Base-by-base conservation (phyloP, 2,329 filamentous ascomycete genomes). In the Monilinia polystroma region DNA sequence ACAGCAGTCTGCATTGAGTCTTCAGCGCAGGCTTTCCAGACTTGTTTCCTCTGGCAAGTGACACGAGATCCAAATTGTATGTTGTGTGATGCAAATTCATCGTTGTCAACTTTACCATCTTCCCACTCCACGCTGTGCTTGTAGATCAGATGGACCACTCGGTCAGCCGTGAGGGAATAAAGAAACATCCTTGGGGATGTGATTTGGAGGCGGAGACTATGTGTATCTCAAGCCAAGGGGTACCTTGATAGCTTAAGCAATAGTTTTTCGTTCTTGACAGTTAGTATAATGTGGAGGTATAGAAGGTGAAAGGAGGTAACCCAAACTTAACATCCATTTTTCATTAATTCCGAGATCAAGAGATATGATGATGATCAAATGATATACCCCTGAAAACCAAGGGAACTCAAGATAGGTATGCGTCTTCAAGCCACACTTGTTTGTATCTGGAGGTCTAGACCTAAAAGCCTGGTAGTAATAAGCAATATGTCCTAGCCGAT, bases 71-170 rank as follows among this genome's bases (percentile, higher is more conserved):
- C 53, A 58, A 51, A 56, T 5, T 49, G 18, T 58, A 23, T 65
- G 7, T 11, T n/a, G 52, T 35, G 52, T 47, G n/a, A 20, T 47
- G 32, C n/a, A 65, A 23, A 38, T 20, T 51, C 58, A 62, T 62
- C 58, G 58, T 26, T 62, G 45, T 62, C n/a, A 62, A 62, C 32
- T 62, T 62, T 62, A 62, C 58, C 58, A 62, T 52, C 58, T 62
- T 51, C 51, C 12, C 12, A 62, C 51, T 32, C 45, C 45, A 62
- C 58, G 58, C 45, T 62, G 45, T 62, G 45, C 23, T 35, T 62
- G n/a, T 62, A 62, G 58, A 62, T 62, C 29, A 62, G 29, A 51
- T 51, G 58, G 45, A 51, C 32, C 45, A 35, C 58, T 51, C 35
- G 58, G 32, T 62, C 58, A 62, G n/a, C 45, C 45, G 58, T 26